phyloP scores from a whole-genome alignment of 345 rosid genomes.

The Euclidium syriacum region DNA sequence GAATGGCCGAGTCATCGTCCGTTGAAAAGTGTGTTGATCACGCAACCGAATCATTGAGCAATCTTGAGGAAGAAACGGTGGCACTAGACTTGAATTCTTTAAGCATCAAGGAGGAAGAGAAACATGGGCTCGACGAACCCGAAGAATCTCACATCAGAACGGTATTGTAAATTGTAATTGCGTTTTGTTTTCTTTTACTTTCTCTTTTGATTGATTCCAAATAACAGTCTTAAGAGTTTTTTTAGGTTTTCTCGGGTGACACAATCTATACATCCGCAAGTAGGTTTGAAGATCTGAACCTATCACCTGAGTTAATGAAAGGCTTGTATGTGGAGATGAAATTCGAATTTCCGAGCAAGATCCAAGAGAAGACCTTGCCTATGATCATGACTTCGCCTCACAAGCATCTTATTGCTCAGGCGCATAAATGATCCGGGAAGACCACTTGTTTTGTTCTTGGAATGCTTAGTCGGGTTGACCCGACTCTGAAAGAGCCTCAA shows the following conservation, averaged over 20 bases:
- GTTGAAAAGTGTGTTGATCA: no score
- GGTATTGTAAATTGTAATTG: constrained; percentile 32
- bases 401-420: constrained; percentile 86
- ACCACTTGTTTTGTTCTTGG: constrained; percentile 98
- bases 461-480: constrained; percentile 84
- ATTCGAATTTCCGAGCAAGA: constrained; percentile 89
- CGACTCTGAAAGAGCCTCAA: constrained; percentile 51
- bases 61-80: constrained; percentile 45
- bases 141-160: constrained; percentile 81
- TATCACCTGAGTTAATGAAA: constrained; percentile 72
- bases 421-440: constrained; percentile 95
- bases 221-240: not conserved
- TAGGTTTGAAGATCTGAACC: constrained; percentile 74
- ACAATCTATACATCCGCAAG: constrained; percentile 80
- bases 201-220: not conserved
- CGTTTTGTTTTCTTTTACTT: no score
- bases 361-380: constrained; percentile 85
- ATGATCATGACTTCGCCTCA: constrained; percentile 89
- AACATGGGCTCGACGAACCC: constrained; percentile 64
- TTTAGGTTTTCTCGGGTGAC: constrained; percentile 67
- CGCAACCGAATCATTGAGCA: constrained; percentile 40
- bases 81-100: constrained; percentile 40
- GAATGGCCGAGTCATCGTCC: constrained; percentile 23
- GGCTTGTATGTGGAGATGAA: constrained; percentile 92
- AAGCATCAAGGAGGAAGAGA: constrained; percentile 48